Conservation (phyloP, 164 flowering plant species). For the Magnolia sinica region DNA sequence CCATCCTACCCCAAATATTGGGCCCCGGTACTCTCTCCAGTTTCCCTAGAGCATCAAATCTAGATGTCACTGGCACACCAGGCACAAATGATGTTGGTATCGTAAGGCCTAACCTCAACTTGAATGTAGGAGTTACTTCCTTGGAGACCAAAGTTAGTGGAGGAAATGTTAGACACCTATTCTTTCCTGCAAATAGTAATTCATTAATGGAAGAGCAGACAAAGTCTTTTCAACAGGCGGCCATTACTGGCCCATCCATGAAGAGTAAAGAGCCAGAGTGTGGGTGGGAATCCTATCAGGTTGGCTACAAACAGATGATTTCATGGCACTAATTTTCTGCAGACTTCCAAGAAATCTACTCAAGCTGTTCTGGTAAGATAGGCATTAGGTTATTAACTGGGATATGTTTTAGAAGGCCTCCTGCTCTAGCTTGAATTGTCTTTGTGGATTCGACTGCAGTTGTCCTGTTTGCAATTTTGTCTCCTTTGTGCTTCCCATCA, state of each 20-base stretch:
- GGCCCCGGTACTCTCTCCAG: conserved; percentile 15
- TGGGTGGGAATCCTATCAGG: conserved; percentile 12
- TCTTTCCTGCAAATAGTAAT: conserved; percentile 11
- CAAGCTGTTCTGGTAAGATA: conserved; percentile 2
- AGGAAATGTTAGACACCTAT: conserved; percentile 14
- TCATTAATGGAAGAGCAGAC: conserved; percentile 21
- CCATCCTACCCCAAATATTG: conserved; percentile 20
- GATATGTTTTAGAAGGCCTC: neutral
- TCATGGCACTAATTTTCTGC: conserved; percentile 7
- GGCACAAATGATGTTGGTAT: conserved; percentile 10
- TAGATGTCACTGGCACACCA: conserved; percentile 11
- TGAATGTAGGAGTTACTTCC: conserved; percentile 5
- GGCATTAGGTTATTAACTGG: neutral
- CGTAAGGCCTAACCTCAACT: conserved; percentile 20
- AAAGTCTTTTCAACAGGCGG: conserved; percentile 12
- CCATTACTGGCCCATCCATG: conserved; percentile 11
- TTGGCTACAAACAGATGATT: conserved; percentile 11
- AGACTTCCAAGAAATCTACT: neutral
- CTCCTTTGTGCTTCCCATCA: neutral
- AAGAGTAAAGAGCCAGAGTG: conserved; percentile 15
- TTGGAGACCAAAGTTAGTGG: conserved; percentile 17
- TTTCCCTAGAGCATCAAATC: conserved; percentile 13
- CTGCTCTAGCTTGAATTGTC: neutral
- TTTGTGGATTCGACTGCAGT: neutral
- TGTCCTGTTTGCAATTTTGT: neutral